These are phyloP conservation scores for Zarea fungicola DNA, from an alignment of 2,329 filamentous ascomycete species.

Conservation along the genomic window DNA sequence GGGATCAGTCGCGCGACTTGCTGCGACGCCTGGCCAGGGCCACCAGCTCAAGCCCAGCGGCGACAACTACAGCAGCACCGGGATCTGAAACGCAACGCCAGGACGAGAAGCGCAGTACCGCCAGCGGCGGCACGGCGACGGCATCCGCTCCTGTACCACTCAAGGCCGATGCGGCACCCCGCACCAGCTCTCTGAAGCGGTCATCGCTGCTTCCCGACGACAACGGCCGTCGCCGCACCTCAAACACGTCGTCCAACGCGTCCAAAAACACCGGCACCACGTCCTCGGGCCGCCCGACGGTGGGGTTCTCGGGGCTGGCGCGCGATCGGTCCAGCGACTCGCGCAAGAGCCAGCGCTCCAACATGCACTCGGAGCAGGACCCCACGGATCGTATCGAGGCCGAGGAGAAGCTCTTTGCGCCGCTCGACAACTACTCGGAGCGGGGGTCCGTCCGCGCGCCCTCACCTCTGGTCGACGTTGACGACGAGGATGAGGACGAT, in stretches of 20 bases:
- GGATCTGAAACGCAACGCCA: constrained; percentile 20
- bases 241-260: constrained; percentile 8
- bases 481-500: constrained; percentile 21
- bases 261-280: constrained; percentile 9
- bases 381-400: constrained; percentile 52
- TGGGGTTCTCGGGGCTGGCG: constrained; percentile 42
- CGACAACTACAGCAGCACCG: too few species aligned
- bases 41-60: constrained; percentile 39
- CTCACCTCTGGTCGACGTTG: constrained; percentile 33
- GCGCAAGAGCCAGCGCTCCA: constrained; percentile 42
- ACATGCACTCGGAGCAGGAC: constrained; percentile 47
- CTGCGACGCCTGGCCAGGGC: constrained; percentile 45
- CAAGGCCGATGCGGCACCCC: constrained; percentile 4
- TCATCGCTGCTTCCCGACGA: not conserved
- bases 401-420: constrained; percentile 53
- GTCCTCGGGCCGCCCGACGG: constrained; percentile 30
- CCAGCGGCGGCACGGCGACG: not conserved
- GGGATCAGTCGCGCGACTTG: constrained; percentile 42
- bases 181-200: constrained; percentile 10
- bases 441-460: constrained; percentile 47
- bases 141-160: not conserved
- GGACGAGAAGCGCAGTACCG: not conserved
- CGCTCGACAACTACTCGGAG: constrained; percentile 50
- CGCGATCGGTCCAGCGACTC: constrained; percentile 43
- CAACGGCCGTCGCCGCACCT: not conserved